phyloP scores from a whole-genome alignment of 768 basidiomycete species.

The Rhodotorula paludigena region DNA sequence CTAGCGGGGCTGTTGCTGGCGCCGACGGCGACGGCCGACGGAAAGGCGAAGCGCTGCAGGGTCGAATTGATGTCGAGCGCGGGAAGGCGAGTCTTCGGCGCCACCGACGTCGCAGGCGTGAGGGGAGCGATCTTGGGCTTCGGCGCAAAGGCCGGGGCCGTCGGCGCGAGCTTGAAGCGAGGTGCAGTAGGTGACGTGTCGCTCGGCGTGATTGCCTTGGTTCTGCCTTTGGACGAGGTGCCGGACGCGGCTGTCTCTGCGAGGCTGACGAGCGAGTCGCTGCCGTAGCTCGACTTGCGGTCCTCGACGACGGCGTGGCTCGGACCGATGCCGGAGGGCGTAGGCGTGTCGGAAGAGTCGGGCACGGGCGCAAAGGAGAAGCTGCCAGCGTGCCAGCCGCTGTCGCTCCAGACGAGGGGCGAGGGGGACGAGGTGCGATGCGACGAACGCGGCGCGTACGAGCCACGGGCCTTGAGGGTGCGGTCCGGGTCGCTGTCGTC shows the following conservation, averaged over 20 bases:
- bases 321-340: not conserved
- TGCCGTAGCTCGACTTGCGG: not conserved
- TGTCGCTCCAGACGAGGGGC: constrained; percentile 17
- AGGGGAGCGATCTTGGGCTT: not conserved
- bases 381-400: constrained; percentile 15
- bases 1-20: constrained; percentile 3
- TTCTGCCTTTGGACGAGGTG: not conserved
- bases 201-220: not conserved
- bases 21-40: not conserved
- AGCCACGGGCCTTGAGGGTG: not conserved
- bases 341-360: not conserved
- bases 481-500: not conserved
- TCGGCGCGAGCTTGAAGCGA: constrained; percentile 29
- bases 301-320: not conserved
- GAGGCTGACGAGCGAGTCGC: not conserved
- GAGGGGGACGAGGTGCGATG: constrained; percentile 4
- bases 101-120: not conserved
- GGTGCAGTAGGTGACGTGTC: not conserved
- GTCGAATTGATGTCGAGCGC: constrained; percentile 6
- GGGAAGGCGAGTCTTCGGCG: not conserved
- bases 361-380: constrained; percentile 22
- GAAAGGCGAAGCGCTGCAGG: not conserved
- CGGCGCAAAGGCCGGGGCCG: constrained; percentile 32
- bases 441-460: not conserved
- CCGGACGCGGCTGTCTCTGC: too few species aligned